These are phyloP conservation scores for Aurifilum marmelostoma DNA, from an alignment of 2,329 filamentous ascomycete genomes.

Conservation along the genomic window DNA sequence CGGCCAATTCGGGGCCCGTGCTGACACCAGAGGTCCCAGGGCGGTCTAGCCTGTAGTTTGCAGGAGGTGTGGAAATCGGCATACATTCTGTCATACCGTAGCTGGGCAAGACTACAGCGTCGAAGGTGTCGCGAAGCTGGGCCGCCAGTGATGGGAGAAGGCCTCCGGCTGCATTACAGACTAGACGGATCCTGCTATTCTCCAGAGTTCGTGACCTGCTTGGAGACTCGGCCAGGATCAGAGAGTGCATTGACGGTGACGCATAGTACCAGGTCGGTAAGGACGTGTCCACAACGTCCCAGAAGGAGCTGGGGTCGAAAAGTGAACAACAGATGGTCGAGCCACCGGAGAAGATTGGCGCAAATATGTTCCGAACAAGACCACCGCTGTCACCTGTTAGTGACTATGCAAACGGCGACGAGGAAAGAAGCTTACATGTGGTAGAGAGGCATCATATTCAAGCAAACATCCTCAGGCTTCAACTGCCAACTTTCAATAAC, in stretches of 20 bases:
- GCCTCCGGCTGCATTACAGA: slow-evolving; percentile 84
- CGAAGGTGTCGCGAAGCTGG: slow-evolving; percentile 74
- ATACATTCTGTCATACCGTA: slow-evolving; percentile 93
- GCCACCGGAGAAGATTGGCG: slow-evolving; percentile 74
- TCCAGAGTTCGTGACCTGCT: slow-evolving; percentile 64
- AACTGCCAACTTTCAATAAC: slow-evolving; percentile 59
- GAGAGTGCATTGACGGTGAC: slow-evolving; percentile 91
- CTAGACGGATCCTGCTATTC: slow-evolving; percentile 70
- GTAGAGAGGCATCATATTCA: slow-evolving; percentile 64
- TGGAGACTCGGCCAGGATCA: slow-evolving; percentile 73
- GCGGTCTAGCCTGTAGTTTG: slow-evolving; percentile 60
- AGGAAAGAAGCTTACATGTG: slow-evolving; percentile 50
- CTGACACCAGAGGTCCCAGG: slow-evolving; percentile 82
- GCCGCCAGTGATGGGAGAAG: slow-evolving; percentile 81
- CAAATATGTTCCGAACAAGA: slow-evolving; percentile 80
- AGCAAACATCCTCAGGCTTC: slow-evolving; percentile 49
- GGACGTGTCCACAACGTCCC: slow-evolving; percentile 73
- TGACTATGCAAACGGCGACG: accelerated
- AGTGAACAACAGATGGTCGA: slow-evolving; percentile 78
- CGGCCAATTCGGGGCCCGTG: slow-evolving; percentile 80
- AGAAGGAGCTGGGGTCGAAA: slow-evolving; percentile 84
- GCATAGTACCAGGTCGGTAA: slow-evolving; percentile 90
- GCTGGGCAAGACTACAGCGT: slow-evolving; percentile 82
- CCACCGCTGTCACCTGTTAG: slow-evolving; percentile 56
- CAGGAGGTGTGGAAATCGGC: slow-evolving; percentile 80